Evolutionary conservation across 306 rosid species (phyloP), one percentile per base, ranked within the genome.

Genomic region (Vicia faba): DNA sequence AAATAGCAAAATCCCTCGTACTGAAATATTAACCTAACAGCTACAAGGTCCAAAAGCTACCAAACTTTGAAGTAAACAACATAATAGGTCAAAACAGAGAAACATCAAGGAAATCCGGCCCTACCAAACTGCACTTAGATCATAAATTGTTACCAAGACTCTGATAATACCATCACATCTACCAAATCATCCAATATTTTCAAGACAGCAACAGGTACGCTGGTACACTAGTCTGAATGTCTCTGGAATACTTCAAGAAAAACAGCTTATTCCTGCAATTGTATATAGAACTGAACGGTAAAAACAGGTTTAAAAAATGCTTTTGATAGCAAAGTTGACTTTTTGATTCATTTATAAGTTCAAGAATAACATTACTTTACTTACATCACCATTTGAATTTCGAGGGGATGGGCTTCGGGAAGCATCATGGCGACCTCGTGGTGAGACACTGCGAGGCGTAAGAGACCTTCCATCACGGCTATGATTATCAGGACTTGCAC

Each of bases 351-450:
- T 12, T 19, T 36, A 13, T 10, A 20, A 59, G 31, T 5, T 40
- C 11, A 59, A 63, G 12, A 29, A 31, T 15, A 66, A 56, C 57
- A 35, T 40, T 59, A 88, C 95, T 83, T 46, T 58, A 88, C 95
- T 83, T 80, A 91, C 96, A 79, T 86, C 86, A 54, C 80, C 83
- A 69, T 88, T 82, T 9, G 80, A 80, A 72, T 83, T 75, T 28
- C 66, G 66, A 14, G 88, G 89, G 28, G 89, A 88, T 33, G 80
- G 87, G 65, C 88, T 91, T 50, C 67, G 81, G 2, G 88, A 85
- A 69, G 84, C 78, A 68, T 71, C 74, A 66, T 75, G 71, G 36
- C 54, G 91, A 50, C 78, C 80, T 0, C 61, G 71, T 0, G 91
- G 97, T 62, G 91, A 86, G 71, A 80, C 82, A 80, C 95, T 87